Evolutionary conservation across 164 flowering plant genomes (phyloP).

Genomic region (Nelumbo lutea): DNA sequence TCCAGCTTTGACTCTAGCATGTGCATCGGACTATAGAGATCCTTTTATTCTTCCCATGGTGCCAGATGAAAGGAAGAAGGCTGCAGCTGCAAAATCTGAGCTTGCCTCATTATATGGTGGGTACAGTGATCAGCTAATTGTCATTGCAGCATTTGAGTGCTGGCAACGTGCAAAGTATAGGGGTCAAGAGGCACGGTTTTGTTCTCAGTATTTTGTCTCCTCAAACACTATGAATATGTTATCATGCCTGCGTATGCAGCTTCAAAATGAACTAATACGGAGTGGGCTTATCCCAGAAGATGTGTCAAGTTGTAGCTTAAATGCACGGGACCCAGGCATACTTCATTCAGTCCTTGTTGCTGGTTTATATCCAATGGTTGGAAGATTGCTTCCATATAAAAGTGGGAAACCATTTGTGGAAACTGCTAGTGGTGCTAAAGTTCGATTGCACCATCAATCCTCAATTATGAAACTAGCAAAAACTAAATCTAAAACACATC

Average conservation of each 20-base stretch:
- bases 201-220: conserved; percentile 68
- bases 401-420: conserved; percentile 40
- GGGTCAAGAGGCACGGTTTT: conserved; percentile 58
- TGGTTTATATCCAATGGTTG: conserved; percentile 91
- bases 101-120: conserved; percentile 78
- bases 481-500: conserved; percentile 19
- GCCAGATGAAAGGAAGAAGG: conserved; percentile 62
- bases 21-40: conserved; percentile 73
- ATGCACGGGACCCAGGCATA: conserved; percentile 78
- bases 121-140: conserved; percentile 77
- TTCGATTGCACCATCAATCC: conserved; percentile 61
- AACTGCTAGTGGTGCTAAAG: conserved; percentile 63
- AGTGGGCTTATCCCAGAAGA: conserved; percentile 63
- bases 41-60: conserved; percentile 78
- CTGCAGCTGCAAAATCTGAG: conserved; percentile 56
- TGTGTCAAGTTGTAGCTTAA: conserved; percentile 52
- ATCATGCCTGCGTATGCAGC: conserved; percentile 67
- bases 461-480: conserved; percentile 32
- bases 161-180: conserved; percentile 72
- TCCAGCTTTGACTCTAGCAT: conserved; percentile 92
- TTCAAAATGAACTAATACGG: conserved; percentile 51
- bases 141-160: conserved; percentile 83
- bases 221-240: conserved; percentile 69
- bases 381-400: conserved; percentile 42
- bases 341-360: conserved; percentile 83